phyloP scores from a whole-genome alignment of 2,329 filamentous ascomycete genomes.

The Drechslerella dactyloides region DNA sequence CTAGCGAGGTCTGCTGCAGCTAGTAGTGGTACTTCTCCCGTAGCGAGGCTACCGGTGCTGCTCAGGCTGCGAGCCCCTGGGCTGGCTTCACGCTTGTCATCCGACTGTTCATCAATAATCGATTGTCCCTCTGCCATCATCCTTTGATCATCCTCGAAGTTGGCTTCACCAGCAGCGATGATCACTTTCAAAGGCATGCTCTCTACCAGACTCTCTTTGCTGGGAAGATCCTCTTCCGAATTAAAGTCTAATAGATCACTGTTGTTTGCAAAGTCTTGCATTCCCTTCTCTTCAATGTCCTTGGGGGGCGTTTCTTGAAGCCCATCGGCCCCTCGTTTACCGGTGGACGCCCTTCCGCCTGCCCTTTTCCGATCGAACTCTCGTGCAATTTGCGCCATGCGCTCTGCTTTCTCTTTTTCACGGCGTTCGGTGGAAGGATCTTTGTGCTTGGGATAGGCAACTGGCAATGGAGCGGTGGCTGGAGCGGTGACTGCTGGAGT shows the following conservation, averaged over 20 bases:
- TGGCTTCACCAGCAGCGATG: background rate
- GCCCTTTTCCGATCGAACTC: slow-evolving; percentile 6
- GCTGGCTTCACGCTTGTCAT: background rate
- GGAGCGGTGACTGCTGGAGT: too few species aligned
- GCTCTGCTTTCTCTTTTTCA: slow-evolving; percentile 33
- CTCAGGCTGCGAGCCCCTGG: background rate
- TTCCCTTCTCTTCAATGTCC: background rate
- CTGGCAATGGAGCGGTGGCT: too few species aligned
- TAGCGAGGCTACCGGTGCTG: background rate
- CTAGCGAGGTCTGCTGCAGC: slow-evolving; percentile 6
- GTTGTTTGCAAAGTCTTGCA: background rate
- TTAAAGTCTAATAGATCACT: background rate
- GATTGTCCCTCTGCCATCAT: background rate
- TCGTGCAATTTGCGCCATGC: slow-evolving; percentile 30
- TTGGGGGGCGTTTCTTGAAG: slow-evolving; percentile 8
- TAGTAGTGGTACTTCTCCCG: background rate
- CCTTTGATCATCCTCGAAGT: background rate
- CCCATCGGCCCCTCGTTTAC: slow-evolving; percentile 15
- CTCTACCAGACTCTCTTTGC: background rate
- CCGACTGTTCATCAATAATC: background rate
- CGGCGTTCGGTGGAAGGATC: slow-evolving; percentile 35
- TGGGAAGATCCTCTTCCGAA: background rate
- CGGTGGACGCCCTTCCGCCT: background rate
- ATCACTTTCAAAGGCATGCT: background rate
- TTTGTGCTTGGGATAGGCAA: background rate